A percentile compares a stretch with the other conserved stretches of the same genome.
These are phyloP conservation scores for Lactifluus pinguis DNA, from an alignment of 768 basidiomycete genomes.

Conservation along the genomic window DNA sequence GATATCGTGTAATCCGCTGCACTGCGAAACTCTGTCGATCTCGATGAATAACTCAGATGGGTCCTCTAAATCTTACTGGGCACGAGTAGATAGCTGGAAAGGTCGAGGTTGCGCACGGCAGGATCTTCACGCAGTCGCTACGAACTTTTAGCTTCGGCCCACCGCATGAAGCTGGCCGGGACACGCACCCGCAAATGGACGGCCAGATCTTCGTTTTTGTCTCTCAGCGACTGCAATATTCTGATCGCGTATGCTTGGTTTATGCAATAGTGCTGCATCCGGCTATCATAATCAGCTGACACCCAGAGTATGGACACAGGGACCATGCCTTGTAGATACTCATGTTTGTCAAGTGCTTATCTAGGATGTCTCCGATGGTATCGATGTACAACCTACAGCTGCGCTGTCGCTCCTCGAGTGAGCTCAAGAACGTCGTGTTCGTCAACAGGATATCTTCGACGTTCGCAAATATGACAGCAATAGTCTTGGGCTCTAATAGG, in stretches of 20 bases:
- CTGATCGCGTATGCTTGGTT: constrained; percentile 77
- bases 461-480: constrained; percentile 83
- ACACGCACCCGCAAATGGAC: constrained; percentile 52
- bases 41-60: background rate
- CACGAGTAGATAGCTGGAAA: constrained; percentile 86
- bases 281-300: background rate
- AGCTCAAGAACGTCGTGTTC: constrained; percentile 82
- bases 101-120: constrained; percentile 67
- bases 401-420: constrained; percentile 85
- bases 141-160: background rate
- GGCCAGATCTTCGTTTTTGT: constrained; percentile 56
- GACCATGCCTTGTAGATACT: constrained; percentile 62
- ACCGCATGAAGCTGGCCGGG: background rate
- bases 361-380: constrained; percentile 76
- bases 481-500: constrained; percentile 64
- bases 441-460: constrained; percentile 86
- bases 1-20: constrained; percentile 95
- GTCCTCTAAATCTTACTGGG: constrained; percentile 54
- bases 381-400: constrained; percentile 89
- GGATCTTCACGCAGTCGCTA: constrained; percentile 75
- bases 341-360: constrained; percentile 68
- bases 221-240: constrained; percentile 63
- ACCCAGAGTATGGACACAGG: background rate
- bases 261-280: constrained; percentile 71
- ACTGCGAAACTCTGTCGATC: constrained; percentile 35